These are phyloP conservation scores for Skeletonema grethae DNA, from an alignment of 108 stramenopile genomes.

Conservation along the genomic window DNA sequence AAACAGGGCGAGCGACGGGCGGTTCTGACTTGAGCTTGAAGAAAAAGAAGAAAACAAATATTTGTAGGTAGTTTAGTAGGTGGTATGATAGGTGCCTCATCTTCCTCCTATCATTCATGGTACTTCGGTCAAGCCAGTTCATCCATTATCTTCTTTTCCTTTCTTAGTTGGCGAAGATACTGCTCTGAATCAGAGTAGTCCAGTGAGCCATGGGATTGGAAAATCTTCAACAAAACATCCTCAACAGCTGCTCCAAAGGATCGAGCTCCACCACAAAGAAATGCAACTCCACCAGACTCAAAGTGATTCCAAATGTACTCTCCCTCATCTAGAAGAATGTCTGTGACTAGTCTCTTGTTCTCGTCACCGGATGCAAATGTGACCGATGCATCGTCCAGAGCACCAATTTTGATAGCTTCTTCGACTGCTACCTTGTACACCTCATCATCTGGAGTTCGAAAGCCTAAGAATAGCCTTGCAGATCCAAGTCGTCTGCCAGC, in stretches of 20 bases:
- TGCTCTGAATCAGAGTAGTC: slow-evolving; percentile 53
- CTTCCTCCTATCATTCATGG: too few relatives aligned
- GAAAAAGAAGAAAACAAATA: too few relatives aligned
- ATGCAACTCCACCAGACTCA: slow-evolving; percentile 57
- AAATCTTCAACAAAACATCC: slow-evolving; percentile 48
- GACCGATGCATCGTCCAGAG: slow-evolving; percentile 49
- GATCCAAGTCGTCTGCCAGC: slow-evolving; percentile 30
- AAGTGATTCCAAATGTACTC: slow-evolving; percentile 42
- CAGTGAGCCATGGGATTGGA: slow-evolving; percentile 54
- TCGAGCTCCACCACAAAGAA: slow-evolving; percentile 70
- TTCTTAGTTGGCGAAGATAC: slow-evolving; percentile 52
- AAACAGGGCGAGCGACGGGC: too few relatives aligned
- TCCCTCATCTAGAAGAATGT: slow-evolving; percentile 41
- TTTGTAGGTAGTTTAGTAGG: too few relatives aligned
- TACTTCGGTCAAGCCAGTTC: slow-evolving; percentile 42
- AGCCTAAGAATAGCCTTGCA: slow-evolving; percentile 62
- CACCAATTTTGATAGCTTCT: slow-evolving; percentile 41
- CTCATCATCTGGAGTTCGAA: slow-evolving; percentile 62
- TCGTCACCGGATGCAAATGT: slow-evolving; percentile 42
- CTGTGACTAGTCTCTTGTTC: slow-evolving; percentile 42
- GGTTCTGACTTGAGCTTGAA: too few relatives aligned
- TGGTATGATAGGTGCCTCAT: too few relatives aligned
- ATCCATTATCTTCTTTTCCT: slow-evolving; percentile 53
- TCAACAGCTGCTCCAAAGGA: slow-evolving; percentile 69
- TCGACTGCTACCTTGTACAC: slow-evolving; percentile 55